A percentile compares a stretch with the other conserved stretches of the same genome.
Evolutionary conservation across 2,329 filamentous ascomycete species (phyloP).

Genomic region (Colletotrichum tabaci): DNA sequence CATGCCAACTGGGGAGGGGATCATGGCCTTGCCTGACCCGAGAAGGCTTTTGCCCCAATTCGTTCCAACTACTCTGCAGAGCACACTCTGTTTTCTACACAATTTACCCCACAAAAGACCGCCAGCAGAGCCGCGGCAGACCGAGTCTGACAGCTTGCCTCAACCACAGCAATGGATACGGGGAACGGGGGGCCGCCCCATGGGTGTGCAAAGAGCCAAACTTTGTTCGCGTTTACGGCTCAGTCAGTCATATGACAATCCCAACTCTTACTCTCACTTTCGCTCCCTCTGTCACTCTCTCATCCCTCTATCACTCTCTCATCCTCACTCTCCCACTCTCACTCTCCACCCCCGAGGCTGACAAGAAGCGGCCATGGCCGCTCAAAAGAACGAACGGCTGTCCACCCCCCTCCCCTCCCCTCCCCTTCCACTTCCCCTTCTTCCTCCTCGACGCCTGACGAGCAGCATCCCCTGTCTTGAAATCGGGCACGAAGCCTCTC

Average conservation of each 20-base stretch:
- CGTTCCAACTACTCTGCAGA: background rate
- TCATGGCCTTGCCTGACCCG: constrained; percentile 1
- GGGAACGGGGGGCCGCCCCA: background rate
- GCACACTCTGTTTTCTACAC: too few relatives aligned
- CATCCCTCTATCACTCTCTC: background rate
- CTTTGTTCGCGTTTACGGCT: background rate
- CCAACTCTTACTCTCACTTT: too few relatives aligned
- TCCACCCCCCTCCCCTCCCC: background rate
- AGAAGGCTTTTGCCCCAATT: background rate
- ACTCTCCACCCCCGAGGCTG: background rate
- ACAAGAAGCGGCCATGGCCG: background rate
- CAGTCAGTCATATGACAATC: too few relatives aligned
- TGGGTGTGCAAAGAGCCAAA: background rate
- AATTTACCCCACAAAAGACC: constrained; percentile 24
- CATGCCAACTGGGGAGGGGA: background rate
- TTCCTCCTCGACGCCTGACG: constrained; percentile 1
- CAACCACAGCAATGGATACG: constrained; percentile 9
- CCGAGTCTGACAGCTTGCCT: constrained; percentile 25
- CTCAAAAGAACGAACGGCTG: background rate
- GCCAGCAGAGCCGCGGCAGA: constrained; percentile 23
- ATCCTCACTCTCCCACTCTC: background rate
- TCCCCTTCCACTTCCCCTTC: background rate
- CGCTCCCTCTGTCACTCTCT: background rate
- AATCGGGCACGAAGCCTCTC: constrained; percentile 9
- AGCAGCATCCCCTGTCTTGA: constrained; percentile 8